Evolutionary conservation across 192 early-diverging fungal genomes (phyloP), one percentile per base, ranked within the genome.

Genomic region (Entomortierella parvispora): DNA sequence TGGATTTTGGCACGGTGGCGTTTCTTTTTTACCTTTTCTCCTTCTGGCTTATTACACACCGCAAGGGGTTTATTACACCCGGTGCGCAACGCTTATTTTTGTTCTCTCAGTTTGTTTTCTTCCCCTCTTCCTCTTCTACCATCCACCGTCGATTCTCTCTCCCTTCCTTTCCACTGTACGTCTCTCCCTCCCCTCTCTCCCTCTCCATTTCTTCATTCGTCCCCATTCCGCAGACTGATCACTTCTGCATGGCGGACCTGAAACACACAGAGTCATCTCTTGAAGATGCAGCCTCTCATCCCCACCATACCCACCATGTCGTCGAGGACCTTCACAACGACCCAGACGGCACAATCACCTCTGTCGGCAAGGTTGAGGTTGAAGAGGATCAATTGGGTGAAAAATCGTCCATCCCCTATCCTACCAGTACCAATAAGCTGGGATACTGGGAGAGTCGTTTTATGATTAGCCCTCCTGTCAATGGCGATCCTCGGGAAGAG

Each of bases 361-460:
- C 33, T 32, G 52, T 22, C 31, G 12, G 4, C n/a, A 28, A 56
- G 31, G 26, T 29, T 53, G 34, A 56, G 5, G 34, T 31, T 25
- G 28, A 51, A 1, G 20, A 42, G 15, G 4, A 42, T 23, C 40
- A 26, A 0, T 25, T 34, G 33, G 29, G n/a, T 32, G 48, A 47
- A 23, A 17, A 32, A 32, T n/a, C 17, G 18, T 26, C n/a, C 14
- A 23, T 4, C 51, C 0, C 50, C 25, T 0, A 26, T 47, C 32
- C 26, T 22, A 23, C 26, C 37, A n/a, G 12, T 34, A 1, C 51
- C 34, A 40, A 34, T 18, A 12, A 68, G 29, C 18, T 57, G 53
- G 74, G 74, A 12, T 68, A 50, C 33, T 77, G 74, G 74, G 63
- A 68, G 42, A 49, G 61, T 14, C 44, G 56, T 11, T 34, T 77